A percentile compares a stretch with the other conserved stretches of the same genome.
Conservation (phyloP, 2,329 filamentous ascomycete species). For the Cephalotrichum gorgonifer region DNA sequence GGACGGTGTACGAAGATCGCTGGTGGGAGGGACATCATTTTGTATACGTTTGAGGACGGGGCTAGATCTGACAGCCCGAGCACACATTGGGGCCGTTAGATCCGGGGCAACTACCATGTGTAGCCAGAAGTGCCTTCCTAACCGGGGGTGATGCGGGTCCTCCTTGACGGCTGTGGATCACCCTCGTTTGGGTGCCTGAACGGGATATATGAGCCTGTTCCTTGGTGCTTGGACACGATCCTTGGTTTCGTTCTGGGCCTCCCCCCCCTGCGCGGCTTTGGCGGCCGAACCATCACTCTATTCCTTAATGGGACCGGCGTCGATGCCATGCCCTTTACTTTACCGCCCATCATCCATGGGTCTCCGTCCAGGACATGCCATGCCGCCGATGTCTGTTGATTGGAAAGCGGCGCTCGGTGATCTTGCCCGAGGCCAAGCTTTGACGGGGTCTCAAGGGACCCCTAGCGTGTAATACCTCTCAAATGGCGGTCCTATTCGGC, state of each 20-base stretch:
- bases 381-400: background rate
- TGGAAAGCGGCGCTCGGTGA: background rate
- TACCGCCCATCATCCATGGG: background rate
- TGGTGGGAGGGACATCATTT: background rate
- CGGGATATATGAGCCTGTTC: background rate
- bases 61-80: background rate
- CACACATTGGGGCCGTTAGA: background rate
- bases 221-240: background rate
- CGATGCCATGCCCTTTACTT: background rate
- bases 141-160: background rate
- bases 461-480: background rate
- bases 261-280: background rate
- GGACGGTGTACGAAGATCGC: slow-evolving; percentile 3
- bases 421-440: no score
- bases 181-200: background rate
- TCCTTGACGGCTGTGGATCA: background rate
- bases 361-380: background rate
- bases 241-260: background rate
- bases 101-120: background rate
- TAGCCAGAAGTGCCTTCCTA: no score
- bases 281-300: background rate
- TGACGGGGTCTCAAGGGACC: no score
- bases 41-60: slow-evolving; percentile 5
- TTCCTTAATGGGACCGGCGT: background rate
- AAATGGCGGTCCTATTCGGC: background rate